Percentiles rank a stretch among this genome's conserved stretches.
phyloP scores from a whole-genome alignment of 1,284 basidiomycete species.

The Cutaneotrichosporon sp. region DNA sequence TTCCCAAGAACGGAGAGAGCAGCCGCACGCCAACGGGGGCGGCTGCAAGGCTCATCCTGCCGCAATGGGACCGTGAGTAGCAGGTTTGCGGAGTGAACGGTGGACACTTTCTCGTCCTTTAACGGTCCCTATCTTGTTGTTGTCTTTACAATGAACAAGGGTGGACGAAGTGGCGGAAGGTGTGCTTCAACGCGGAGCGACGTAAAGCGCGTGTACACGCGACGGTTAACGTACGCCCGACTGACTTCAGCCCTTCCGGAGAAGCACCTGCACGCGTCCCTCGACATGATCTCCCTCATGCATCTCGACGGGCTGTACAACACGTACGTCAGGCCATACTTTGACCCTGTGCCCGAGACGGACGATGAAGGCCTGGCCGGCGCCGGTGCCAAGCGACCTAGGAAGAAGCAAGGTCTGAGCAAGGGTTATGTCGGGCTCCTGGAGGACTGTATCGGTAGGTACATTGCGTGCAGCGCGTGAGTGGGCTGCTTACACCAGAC shows the following conservation, averaged over 20 bases:
- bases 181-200: no score
- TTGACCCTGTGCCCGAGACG: constrained; percentile 23
- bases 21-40: constrained; percentile 13
- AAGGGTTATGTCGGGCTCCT: constrained; percentile 39
- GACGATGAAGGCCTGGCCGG: constrained; percentile 15
- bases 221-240: background rate
- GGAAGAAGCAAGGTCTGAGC: constrained; percentile 25
- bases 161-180: no score
- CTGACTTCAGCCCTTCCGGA: constrained; percentile 23
- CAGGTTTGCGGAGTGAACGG: background rate
- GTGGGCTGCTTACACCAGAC: constrained; percentile 19
- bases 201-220: background rate
- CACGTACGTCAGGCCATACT: constrained; percentile 39
- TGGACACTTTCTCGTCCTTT: background rate
- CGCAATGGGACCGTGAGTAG: constrained; percentile 35
- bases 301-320: constrained; percentile 39
- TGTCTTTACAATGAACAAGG: background rate
- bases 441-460: constrained; percentile 42
- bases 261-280: constrained; percentile 36
- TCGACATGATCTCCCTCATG: constrained; percentile 39
- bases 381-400: constrained; percentile 4
- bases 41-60: constrained; percentile 22
- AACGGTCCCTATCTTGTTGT: background rate
- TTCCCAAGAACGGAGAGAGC: constrained; percentile 35
- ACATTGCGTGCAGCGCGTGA: background rate